Evolutionary conservation across 148 eudicot genomes (phyloP), one percentile per base, ranked within the genome.

Genomic region (Amaranthus palmeri): DNA sequence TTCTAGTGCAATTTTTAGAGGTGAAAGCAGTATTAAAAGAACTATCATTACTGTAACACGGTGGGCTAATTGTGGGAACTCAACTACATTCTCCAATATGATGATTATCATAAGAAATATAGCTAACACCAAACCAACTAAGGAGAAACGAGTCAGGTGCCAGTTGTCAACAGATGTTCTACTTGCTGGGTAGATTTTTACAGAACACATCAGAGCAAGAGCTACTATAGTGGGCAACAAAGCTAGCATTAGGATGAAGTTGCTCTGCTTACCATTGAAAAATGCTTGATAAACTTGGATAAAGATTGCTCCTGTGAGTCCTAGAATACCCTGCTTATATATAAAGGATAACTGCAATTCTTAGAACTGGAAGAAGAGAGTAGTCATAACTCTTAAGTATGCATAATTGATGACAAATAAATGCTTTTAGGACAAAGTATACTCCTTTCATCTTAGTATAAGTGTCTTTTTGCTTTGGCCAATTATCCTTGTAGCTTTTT

Each of bases 241-340:
- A 3, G 97, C 96, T 45, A 92, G 85, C 86, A 92, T 89, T 49
- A 92, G 57, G n/a, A 92, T 70, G 84, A 92, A 86, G 53, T 73
- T 69, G 74, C 80, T 83, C 10, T 88, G 86, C 15, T 86, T 83
- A 18, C 83, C 87, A 6, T 79, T 59, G 67, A 87, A 83, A 54
- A 88, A 68, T 14, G 96, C 80, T 8, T 86, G 78, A 54, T 92
- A 92, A 44, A 85, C 83, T 84, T 89, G 97, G 65, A 92, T 81
- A 50, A 86, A 64, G 12, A 92, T 73, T 75, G 97, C 92, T 73
- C 97, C 97, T 74, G 91, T 92, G 51, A 92, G 80, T 18, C 97
- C 97, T 42, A 92, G 85, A 78, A 87, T 89, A 3, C 97, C 97
- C 97, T 92, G 85, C 7, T 9, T 55, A 84, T 82, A 63, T 10